Percentiles rank a stretch among this genome's conserved stretches.
These are phyloP conservation scores for Solanum clarkiae DNA, from an alignment of 257 asterid species.

Conservation along the genomic window DNA sequence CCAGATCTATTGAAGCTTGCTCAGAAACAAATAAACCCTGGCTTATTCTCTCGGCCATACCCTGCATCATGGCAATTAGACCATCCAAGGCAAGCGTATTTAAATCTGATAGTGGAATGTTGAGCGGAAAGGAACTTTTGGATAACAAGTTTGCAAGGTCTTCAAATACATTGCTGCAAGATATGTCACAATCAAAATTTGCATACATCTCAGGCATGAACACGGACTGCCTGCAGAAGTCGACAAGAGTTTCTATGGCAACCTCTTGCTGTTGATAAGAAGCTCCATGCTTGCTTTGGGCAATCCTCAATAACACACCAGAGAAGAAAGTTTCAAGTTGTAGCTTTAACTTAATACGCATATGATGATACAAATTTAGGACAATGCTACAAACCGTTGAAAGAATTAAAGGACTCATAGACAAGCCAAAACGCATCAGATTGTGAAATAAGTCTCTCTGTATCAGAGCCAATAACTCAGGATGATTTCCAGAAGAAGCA, in stretches of 20 bases:
- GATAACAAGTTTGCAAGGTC: conserved; percentile 67
- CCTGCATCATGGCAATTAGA: conserved; percentile 66
- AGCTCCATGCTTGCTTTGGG: conserved; percentile 68
- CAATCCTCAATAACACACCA: conserved; percentile 61
- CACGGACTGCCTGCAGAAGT: conserved; percentile 81
- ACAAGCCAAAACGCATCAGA: conserved; percentile 87
- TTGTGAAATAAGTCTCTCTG: conserved; percentile 74
- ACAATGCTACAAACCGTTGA: conserved; percentile 88
- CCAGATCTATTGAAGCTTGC: conserved; percentile 23
- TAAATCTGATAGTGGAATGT: conserved; percentile 67
- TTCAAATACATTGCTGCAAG: conserved; percentile 73
- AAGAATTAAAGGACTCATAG: conserved; percentile 81
- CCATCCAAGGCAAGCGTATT: conserved; percentile 86
- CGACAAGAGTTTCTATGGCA: conserved; percentile 89
- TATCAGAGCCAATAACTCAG: conserved; percentile 58
- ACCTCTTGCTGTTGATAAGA: conserved; percentile 91
- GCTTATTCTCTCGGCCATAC: conserved; percentile 68
- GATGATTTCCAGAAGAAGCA: conserved; percentile 52
- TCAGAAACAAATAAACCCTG: conserved; percentile 34
- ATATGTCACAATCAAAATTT: conserved; percentile 79
- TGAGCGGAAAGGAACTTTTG: conserved; percentile 83
- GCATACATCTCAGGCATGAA: conserved; percentile 74
- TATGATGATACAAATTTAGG: conserved; percentile 83
- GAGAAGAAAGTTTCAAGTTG: conserved; percentile 83
- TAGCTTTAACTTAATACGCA: conserved; percentile 58